Evolutionary conservation across 2,329 filamentous ascomycete genomes (phyloP), one percentile per base, ranked within the genome.

Genomic region (Purpureocillium lavendulum): DNA sequence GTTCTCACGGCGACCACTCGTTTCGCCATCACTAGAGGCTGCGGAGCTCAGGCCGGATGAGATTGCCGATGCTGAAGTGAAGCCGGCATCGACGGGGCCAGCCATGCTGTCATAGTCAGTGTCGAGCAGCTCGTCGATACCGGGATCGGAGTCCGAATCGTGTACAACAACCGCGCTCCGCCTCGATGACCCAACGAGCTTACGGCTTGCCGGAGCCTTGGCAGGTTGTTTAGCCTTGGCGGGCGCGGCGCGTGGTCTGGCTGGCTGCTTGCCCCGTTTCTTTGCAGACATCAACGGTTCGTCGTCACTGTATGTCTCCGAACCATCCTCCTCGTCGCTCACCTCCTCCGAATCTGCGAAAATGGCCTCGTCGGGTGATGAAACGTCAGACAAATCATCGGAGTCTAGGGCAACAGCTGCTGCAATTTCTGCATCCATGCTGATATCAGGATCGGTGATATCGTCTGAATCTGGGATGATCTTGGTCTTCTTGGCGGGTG

Each of bases 401-500:
- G 45, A 35, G 11, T 46, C 45, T 6, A 58, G 17, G 4, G 40
- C 50, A 13, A 39, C 44, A 3, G 41, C 53, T 4, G 48, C 50
- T 26, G 58, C 55, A 41, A 58, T 42, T 37, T 60, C 59, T 5
- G 50, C 49, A 40, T 60, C 57, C 45, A 59, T 50, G 9, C 62
- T 49, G 8, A 58, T 51, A 8, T 52, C 52, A 21, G 50, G 45
- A 4, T 32, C 24, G 6, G 39, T 7, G 4, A 36, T 18, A 3
- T 55, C 53, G 6, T 61, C 54, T 1, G 58, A 60, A 38, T 59
- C 56, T 9, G 55, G 40, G 5, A 59, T 48, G 10, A 53, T 40
- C 38, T 45, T 56, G 26, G 38, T 41, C 40, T 46, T 63, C 42
- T 65, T 66, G 13, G 45, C 28, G 11, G 50, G 51, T 3, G 51